Conservation (phyloP, 495 filamentous ascomycete genomes). For the Hypoxylon lienhwacheense region DNA sequence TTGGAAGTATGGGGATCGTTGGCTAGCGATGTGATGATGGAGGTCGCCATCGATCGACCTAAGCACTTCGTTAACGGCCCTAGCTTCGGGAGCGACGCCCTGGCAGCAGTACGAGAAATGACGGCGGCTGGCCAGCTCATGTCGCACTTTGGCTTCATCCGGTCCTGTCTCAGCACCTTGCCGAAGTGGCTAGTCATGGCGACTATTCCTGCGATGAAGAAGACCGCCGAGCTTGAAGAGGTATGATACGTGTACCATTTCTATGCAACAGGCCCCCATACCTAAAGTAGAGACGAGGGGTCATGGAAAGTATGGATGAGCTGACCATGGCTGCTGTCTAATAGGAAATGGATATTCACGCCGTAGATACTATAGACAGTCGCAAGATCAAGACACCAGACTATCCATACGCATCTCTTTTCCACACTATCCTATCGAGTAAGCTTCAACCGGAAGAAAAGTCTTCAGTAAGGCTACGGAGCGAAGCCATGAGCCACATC, state of each 20-base stretch:
- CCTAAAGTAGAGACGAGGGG: neutral
- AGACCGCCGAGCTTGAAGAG: constrained; percentile 3
- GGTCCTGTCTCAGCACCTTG: constrained; percentile 23
- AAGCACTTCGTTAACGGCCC: constrained; percentile 26
- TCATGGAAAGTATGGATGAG: neutral
- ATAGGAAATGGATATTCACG: constrained; percentile 15
- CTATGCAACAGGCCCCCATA: neutral
- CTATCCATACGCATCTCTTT: constrained; percentile 22
- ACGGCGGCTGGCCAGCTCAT: neutral
- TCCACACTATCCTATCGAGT: constrained; percentile 37
- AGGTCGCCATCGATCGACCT: constrained; percentile 32
- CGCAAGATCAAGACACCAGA: constrained; percentile 8
- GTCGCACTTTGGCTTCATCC: constrained; percentile 28
- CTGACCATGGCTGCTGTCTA: neutral
- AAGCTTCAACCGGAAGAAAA: constrained; percentile 40
- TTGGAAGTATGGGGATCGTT: constrained; percentile 33
- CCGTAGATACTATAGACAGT: constrained; percentile 5
- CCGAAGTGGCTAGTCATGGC: constrained; percentile 17
- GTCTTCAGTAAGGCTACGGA: constrained; percentile 15
- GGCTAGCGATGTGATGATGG: constrained; percentile 39
- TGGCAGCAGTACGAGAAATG: neutral
- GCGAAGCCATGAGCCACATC: constrained; percentile 35
- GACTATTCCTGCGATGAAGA: constrained; percentile 1
- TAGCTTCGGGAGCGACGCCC: constrained; percentile 28
- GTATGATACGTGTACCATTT: constrained; percentile 4